Base-by-base conservation (phyloP, 371 early-diverging fungal genomes). In the Fennellomyces sp. region DNA sequence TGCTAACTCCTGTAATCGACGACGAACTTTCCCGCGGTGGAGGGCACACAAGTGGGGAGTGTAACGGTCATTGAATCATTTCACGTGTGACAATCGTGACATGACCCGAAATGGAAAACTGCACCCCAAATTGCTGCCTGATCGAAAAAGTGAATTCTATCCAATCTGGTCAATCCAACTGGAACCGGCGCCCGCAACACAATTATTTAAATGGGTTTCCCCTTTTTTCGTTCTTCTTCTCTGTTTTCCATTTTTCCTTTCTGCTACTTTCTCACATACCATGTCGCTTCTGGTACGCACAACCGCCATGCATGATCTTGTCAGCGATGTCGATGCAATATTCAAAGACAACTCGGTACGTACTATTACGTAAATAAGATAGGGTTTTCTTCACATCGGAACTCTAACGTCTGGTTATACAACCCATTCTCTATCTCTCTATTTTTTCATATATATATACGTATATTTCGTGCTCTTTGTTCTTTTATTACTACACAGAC, bases 221-320 rank as follows among this genome's bases (percentile, higher is more conserved):
- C 8, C 29, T 29, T 50, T 29, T 17, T 25, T 49, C 25, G 3
- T n/a, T 17, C 29, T 50, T 30, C 10, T n/a, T 30, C 7, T 10
- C 17, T 28, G 5, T 15, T n/a, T n/a, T 15, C 7, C 4, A 3
- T 15, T 29, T 4, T 27, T 26, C 12, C 21, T 50, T 28, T 11
- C 35, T 33, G 35, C 35, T 33, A 33, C 35, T 13, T 8, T 13
- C 6, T 8, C 35, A 23, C 23, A 15, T 11, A 45, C 17, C 4
- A 45, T 45, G 45, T 45, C 45, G n/a, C n/a, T 45, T 23, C 45
- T 45, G 17, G 45, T 23, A 45, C 45, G 45, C n/a, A 45, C 45
- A 21, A 25, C 51, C 7, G 8, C 28, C 7, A 50, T 50, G 51
- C 51, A 50, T 15, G 51, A 50, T 28, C 28, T 50, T 50, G 21